A percentile compares a stretch with the other conserved stretches of the same genome.
Conservation (phyloP, 441 rosid genomes). For the Euphorbia schlechtendalii region DNA sequence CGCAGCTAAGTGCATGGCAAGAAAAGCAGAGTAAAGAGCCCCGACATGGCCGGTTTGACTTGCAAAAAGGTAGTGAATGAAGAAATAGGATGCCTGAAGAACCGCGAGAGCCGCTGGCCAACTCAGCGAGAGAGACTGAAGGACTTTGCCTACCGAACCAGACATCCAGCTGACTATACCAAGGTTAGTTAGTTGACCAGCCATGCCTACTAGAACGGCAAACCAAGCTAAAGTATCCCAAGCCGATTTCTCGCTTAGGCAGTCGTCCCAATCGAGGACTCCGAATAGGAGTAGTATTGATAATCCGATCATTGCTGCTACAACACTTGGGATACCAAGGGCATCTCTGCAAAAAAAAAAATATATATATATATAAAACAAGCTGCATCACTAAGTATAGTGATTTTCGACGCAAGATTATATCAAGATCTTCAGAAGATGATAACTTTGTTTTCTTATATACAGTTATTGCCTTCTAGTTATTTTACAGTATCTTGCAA, state of each 20-base stretch:
- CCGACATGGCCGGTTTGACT: slow-evolving; percentile 97
- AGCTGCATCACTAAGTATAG: slow-evolving; percentile 8
- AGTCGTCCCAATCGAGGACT: slow-evolving; percentile 94
- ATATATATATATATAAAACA: not conserved
- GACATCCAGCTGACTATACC: slow-evolving; percentile 91
- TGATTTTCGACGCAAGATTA: not conserved
- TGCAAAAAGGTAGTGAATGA: slow-evolving; percentile 87
- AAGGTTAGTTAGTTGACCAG: slow-evolving; percentile 76
- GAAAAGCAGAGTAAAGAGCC: slow-evolving; percentile 88
- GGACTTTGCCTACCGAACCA: slow-evolving; percentile 50
- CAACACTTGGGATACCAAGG: slow-evolving; percentile 80
- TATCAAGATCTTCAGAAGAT: too few relatives aligned
- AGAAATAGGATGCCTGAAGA: slow-evolving; percentile 85
- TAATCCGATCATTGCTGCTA: slow-evolving; percentile 89
- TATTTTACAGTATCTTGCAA: not conserved
- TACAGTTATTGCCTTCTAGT: not conserved
- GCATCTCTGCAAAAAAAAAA: slow-evolving; percentile 43
- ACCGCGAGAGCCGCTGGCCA: slow-evolving; percentile 79
- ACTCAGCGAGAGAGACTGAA: slow-evolving; percentile 64
- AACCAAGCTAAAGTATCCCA: slow-evolving; percentile 99
- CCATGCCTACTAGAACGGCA: slow-evolving; percentile 91
- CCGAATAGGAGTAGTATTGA: slow-evolving; percentile 78
- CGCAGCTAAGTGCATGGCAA: slow-evolving; percentile 92
- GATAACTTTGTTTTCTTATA: not conserved
- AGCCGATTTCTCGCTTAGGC: slow-evolving; percentile 87